These are phyloP conservation scores for Quercus lobata DNA, from an alignment of 331 rosid species.

Conservation along the genomic window DNA sequence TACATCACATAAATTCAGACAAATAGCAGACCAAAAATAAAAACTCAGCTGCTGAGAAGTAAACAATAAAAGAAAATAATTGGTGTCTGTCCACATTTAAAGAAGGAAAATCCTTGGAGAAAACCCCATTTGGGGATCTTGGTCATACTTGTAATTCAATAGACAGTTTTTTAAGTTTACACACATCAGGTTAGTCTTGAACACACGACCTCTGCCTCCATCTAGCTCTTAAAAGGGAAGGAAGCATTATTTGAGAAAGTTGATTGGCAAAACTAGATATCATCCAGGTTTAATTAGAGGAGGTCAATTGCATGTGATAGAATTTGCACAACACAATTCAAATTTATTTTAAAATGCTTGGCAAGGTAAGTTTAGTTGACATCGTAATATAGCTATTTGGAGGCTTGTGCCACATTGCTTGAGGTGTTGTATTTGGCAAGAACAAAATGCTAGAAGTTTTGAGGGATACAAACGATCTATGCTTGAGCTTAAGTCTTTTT, in stretches of 20 bases:
- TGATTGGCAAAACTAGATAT: not conserved
- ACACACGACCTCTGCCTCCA: no score
- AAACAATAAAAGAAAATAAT: not conserved
- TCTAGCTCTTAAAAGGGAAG: no score
- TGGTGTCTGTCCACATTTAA: not conserved
- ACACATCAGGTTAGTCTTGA: no score
- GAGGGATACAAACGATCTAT: no score
- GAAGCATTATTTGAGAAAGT: no score
- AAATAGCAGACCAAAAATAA: conserved; percentile 10
- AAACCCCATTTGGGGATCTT: not conserved
- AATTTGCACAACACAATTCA: not conserved
- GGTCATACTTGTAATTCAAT: not conserved
- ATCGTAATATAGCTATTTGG: no score
- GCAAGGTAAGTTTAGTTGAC: no score
- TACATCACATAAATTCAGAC: conserved; percentile 7
- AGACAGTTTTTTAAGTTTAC: no score
- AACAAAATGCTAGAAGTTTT: no score
- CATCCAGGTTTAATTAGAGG: not conserved
- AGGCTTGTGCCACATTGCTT: no score
- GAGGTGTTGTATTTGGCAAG: no score
- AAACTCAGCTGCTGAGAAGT: not conserved
- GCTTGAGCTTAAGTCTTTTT: no score
- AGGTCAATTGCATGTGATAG: not conserved
- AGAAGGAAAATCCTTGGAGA: not conserved
- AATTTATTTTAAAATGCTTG: not conserved